Evolutionary conservation across 139 green algal species (phyloP), one percentile per base, ranked within the genome.

Genomic region (Chlorella sp.): DNA sequence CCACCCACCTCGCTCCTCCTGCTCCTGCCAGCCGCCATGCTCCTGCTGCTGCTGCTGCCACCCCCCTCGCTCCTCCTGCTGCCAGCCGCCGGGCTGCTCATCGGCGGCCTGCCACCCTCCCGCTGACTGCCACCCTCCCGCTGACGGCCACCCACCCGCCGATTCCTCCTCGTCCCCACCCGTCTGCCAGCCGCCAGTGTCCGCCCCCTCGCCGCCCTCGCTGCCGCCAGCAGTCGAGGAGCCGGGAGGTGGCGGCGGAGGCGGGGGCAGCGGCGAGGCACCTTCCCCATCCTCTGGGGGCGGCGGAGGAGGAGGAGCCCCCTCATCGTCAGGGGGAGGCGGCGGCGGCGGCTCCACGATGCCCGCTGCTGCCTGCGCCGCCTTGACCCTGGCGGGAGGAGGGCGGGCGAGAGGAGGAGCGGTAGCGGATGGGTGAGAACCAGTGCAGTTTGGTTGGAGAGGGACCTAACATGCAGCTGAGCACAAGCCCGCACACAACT

Each of bases 281-380:
- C 30, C 43, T 11, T 28, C 76, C 14, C 28, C 76, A 3, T 51
- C 58, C 0, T 56, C 77, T 40, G 58, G 36, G 22, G 60, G 76
- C 54, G 56, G 77, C 19, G 68, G 68, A 8, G 68, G 68, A 20
- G n/a, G 32, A 17, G 65, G 65, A 16, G 68, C 36, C 4, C 38
- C 68, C 2, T 17, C 38, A 5, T 26, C 68, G 9, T 75, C 68
- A 16, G 48, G 36, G 8, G 77, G 58, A 19, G 77, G 77, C 60
- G 32, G 77, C 43, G 77, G 64, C 77, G 77, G 75, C 75, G 38
- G 40, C 22, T 51, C 54, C 19, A 48, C 36, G 6, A 85, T 85
- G 34, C 81, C 81, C 3, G 81, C 81, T 28, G 81, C 81, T 7
- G 51, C 68, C 24, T 85, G 81, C 36, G 81, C 81, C 1, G 69